Percentiles rank a stretch among this genome's conserved stretches.
Evolutionary conservation across 306 rosid species (phyloP).

Genomic region (Rubus parviflorus): DNA sequence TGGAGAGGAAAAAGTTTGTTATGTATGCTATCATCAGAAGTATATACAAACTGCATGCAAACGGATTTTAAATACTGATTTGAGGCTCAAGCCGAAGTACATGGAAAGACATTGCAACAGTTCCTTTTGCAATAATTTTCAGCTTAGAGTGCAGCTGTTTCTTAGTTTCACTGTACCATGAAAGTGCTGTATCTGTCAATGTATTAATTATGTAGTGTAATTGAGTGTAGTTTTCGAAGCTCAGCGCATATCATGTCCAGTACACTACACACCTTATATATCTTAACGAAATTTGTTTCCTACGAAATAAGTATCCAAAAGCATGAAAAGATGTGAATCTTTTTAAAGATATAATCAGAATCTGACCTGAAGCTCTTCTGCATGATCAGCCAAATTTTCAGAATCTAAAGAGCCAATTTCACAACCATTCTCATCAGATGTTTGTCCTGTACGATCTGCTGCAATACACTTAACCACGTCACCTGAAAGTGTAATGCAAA

Average conservation of each 20-base stretch:
- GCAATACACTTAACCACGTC: slow-evolving; percentile 48
- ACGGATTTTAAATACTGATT: background rate
- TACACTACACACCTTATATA: background rate
- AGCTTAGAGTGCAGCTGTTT: background rate
- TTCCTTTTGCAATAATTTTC: background rate
- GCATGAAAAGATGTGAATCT: slow-evolving; percentile 15
- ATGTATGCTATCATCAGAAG: background rate
- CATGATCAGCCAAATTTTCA: slow-evolving; percentile 42
- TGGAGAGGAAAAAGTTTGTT: background rate
- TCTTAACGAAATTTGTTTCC: background rate
- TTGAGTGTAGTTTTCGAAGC: background rate
- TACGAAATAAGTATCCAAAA: slow-evolving; percentile 8
- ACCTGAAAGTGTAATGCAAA: slow-evolving; percentile 45
- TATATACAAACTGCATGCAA: background rate
- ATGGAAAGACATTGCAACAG: background rate
- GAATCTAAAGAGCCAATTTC: slow-evolving; percentile 42
- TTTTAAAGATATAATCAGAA: slow-evolving; percentile 8
- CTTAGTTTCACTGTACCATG: background rate
- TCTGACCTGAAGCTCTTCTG: slow-evolving; percentile 51
- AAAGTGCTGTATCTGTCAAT: background rate
- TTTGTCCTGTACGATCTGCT: slow-evolving; percentile 50
- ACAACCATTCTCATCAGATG: slow-evolving; percentile 43
- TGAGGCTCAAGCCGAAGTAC: background rate
- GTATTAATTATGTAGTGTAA: background rate
- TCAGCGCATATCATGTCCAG: background rate